Base-by-base conservation (phyloP, 352 stramenopile species). In the Phytophthora sansomeana region DNA sequence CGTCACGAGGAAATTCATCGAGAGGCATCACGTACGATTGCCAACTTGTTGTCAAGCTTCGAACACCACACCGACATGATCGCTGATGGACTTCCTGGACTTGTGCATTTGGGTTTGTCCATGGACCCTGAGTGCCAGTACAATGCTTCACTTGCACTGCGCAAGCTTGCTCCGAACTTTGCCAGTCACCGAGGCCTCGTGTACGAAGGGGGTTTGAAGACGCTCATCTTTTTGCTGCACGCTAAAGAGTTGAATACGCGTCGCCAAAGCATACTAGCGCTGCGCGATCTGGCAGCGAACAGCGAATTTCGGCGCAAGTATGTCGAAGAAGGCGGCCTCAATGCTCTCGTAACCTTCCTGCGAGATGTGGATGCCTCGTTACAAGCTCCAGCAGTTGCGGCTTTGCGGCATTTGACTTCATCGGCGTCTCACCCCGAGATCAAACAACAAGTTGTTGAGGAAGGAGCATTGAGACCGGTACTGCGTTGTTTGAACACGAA, bases 91-190 rank as follows among this genome's bases (percentile, higher is more conserved):
- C 77, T 99, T 9, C 75, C 83, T 1, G 93, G 93, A 1, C 80
- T 99, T 13, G 88, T 99, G 39, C 80, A 89, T 54, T 78, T 99
- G n/a, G 94, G 90, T 6, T 69, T 95, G 7, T 95, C 81, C 39
- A 71, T 93, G 24, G 97, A 98, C 59, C 52, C 80, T 16, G 95
- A 99, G 74, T 98, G 95, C 59, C 91, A 97, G 71, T 99, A 98
- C 69, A 96, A 98, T 69, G 89, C 94, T 2, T 90, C 95, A 5
- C 70, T 99, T n/a, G 89, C 87, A 13, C 92, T 99, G 57, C 92
- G 96, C 8, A 99, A 99, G 74, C 81, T 99, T 9, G 88, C 89
- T 10, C 89, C 93, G 6, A 98, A 98, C 66, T 83, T 95, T 44
- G 78, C 81, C 7, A 97, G 93, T 46, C 96, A 99, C 59, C 67